Base-by-base conservation (phyloP, 805 yeast species). In the Kodamaea neixiangensis region DNA sequence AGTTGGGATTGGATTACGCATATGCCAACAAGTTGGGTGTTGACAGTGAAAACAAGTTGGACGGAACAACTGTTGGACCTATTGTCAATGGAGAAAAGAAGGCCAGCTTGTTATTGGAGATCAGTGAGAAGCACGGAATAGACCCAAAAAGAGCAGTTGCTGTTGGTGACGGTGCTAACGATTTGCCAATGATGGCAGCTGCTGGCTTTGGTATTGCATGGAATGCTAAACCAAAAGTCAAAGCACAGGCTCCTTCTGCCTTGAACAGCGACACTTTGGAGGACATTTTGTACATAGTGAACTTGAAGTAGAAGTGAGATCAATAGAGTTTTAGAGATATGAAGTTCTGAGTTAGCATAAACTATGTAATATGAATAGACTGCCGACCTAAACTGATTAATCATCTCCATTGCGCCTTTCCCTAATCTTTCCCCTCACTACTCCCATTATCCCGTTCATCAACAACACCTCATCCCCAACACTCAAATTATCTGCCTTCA, bases 151-250 rank as follows among this genome's bases (percentile, higher is more conserved):
- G 75, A 3, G 85, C 86, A 1, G 85, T 88, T 43, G 97, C 97
- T 45, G 87, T 93, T 35, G 98, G 98, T 34, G 98, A 94, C 65
- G 99, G 99, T 35, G 97, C 98, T 19, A 94, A 94, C 62, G 99
- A 94, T 70, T 73, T 94, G 63, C 80, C 81, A 42, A 96, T 96
- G 91, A 94, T 94, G 98, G 79, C 74, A 1, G 81, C 71, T 11
- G 97, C 97, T 2, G 98, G 98, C 0, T 87, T 83, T 65, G 99
- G 99, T 17, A 77, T 94, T 48, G 99, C 99, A 0, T 94, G 97
- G 96, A 88, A 90, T 65, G 99, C 98, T 17, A 94, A 94, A 66
- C 97, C 98, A 18, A 84, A 78, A 56, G 99, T 94, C 1, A 97
- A 91, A 67, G 65, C 70, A 51, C 72, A 75, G 57, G 98, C 99